phyloP scores from a whole-genome alignment of 1,139 yeast species.

The Pichia sorboxylosa region DNA sequence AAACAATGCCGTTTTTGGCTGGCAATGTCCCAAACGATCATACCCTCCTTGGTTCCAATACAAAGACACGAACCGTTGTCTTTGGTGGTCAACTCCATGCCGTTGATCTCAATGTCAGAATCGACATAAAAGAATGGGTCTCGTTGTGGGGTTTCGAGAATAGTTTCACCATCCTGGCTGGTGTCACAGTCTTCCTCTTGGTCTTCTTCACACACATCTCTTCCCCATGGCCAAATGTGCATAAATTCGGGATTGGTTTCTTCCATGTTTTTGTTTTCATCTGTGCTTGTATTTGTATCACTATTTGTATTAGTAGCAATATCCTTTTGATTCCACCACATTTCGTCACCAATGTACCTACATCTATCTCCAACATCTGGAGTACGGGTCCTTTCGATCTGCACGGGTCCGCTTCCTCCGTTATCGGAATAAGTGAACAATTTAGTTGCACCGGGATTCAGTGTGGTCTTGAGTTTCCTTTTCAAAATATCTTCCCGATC shows the following conservation, averaged over 20 bases:
- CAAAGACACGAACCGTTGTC: slow-evolving; percentile 27
- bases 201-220: neutral
- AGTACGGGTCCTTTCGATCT: slow-evolving; percentile 1
- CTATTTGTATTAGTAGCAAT: too few relatives aligned
- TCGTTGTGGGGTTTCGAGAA: slow-evolving; percentile 8
- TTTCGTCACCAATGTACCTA: neutral
- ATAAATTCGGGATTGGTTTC: neutral
- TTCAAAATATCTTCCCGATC: slow-evolving; percentile 7
- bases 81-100: slow-evolving; percentile 34
- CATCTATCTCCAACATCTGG: neutral
- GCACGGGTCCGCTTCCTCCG: too few relatives aligned
- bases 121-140: slow-evolving; percentile 17
- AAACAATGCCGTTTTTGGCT: slow-evolving; percentile 41
- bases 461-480: neutral
- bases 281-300: neutral
- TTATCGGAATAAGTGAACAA: slow-evolving; percentile 1
- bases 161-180: neutral
- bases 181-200: neutral
- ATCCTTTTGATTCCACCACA: slow-evolving; percentile 7
- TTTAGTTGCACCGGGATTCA: slow-evolving; percentile 1
- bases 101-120: slow-evolving; percentile 30
- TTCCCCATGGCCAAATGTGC: slow-evolving; percentile 10
- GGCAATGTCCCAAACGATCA: slow-evolving; percentile 39
- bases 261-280: neutral
- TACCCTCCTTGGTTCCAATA: slow-evolving; percentile 37